Percentiles rank a stretch among this genome's conserved stretches.
Evolutionary conservation across 78 protist species (phyloP).

Genomic region (Monocercomonoides exilis): DNA sequence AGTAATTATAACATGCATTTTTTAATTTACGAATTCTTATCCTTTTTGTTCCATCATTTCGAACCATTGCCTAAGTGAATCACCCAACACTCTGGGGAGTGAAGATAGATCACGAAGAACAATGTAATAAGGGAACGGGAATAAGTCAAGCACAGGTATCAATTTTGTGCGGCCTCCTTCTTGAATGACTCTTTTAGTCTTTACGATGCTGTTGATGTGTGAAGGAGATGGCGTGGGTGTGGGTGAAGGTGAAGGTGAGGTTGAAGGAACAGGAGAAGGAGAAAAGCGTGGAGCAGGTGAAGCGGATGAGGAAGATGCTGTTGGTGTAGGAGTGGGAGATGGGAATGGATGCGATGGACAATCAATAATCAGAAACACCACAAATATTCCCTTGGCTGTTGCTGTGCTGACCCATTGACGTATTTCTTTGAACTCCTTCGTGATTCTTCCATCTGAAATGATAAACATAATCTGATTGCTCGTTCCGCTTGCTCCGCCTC

Average conservation of each 20-base stretch:
- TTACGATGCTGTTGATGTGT: not conserved
- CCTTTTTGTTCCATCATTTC: conserved; percentile 41
- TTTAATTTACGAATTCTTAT: too few relatives aligned
- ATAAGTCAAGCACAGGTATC: conserved; percentile 57
- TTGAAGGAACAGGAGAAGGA: not conserved
- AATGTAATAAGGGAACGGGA: conserved; percentile 90
- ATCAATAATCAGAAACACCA: conserved; percentile 70
- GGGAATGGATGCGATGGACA: not conserved
- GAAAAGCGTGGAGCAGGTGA: not conserved
- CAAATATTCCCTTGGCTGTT: conserved; percentile 26
- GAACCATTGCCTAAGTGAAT: conserved; percentile 92
- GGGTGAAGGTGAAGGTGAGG: not conserved
- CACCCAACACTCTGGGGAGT: conserved; percentile 79
- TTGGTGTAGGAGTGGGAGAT: not conserved
- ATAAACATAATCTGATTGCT: conserved; percentile 59
- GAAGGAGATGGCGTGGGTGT: not conserved
- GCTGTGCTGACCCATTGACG: conserved; percentile 49
- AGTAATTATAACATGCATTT: too few relatives aligned
- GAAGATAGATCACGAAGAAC: conserved; percentile 65
- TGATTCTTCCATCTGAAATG: conserved; percentile 71
- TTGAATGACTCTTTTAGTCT: not conserved
- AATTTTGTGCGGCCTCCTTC: not conserved
- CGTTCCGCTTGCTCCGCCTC: not conserved
- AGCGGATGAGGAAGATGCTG: too few relatives aligned
- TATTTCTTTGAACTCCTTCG: too few relatives aligned